Percentiles rank a stretch among this genome's conserved stretches.
phyloP scores from a whole-genome alignment of 169 alveolate genomes.

The Eimeria sp. region DNA sequence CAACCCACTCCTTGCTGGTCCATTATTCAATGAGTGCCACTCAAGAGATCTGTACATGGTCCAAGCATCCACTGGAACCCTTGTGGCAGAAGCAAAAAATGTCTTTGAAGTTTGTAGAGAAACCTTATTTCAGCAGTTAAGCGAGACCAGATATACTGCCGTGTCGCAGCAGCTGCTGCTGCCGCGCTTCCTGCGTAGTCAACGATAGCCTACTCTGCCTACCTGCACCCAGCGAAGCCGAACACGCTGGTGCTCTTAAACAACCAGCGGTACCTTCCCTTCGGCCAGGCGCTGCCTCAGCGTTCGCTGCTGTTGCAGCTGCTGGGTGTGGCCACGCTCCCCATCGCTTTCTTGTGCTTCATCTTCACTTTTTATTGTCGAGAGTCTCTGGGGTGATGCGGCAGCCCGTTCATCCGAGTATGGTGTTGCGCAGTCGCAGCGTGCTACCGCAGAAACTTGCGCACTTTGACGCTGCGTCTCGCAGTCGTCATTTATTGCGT shows the following conservation, averaged over 20 bases:
- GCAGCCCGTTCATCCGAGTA: conserved; percentile 36
- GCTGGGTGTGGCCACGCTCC: conserved; percentile 48
- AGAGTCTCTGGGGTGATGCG: conserved; percentile 44
- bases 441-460: neutral
- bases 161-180: conserved; percentile 15
- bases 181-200: conserved; percentile 48
- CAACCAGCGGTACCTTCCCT: conserved; percentile 60
- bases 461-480: conserved; percentile 23
- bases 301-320: conserved; percentile 74
- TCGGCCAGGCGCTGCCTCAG: conserved; percentile 54
- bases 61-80: neutral
- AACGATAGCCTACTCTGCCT: neutral
- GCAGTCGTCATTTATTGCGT: neutral
- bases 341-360: conserved; percentile 60
- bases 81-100: neutral
- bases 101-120: neutral
- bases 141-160: neutral
- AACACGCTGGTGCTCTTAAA: conserved; percentile 13
- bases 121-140: neutral
- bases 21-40: neutral
- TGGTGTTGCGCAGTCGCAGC: neutral
- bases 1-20: neutral
- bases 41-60: neutral
- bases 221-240: conserved; percentile 11
- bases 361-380: conserved; percentile 50